Evolutionary conservation across 371 early-diverging fungal genomes (phyloP).

Genomic region (Zychaea mexicana): DNA sequence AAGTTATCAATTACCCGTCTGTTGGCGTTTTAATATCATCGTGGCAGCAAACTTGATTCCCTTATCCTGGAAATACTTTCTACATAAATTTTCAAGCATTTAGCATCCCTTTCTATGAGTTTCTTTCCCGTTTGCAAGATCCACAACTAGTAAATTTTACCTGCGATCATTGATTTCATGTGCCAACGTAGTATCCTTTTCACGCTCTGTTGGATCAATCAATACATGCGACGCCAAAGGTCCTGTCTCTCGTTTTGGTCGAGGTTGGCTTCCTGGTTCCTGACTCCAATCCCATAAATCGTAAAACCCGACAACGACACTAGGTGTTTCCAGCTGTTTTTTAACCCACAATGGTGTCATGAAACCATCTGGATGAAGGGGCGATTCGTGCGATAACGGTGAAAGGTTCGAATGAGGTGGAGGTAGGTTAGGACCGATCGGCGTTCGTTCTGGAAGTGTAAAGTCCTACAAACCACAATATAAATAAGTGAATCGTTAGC

Average conservation of each 20-base stretch:
- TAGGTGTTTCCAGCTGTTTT: slow-evolving; percentile 67
- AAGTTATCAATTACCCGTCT: no score
- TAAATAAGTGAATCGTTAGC: not conserved
- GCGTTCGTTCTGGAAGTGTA: slow-evolving; percentile 35
- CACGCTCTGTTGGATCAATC: slow-evolving; percentile 58
- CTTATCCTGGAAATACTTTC: slow-evolving; percentile 67
- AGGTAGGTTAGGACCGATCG: slow-evolving; percentile 38
- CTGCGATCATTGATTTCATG: slow-evolving; percentile 70
- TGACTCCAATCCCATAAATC: slow-evolving; percentile 60
- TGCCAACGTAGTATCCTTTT: slow-evolving; percentile 60
- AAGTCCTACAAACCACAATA: slow-evolving; percentile 28
- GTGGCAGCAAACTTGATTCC: slow-evolving; percentile 77
- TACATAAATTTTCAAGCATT: slow-evolving; percentile 20
- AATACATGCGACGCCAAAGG: slow-evolving; percentile 55
- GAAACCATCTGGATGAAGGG: slow-evolving; percentile 82
- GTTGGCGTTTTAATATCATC: slow-evolving; percentile 57
- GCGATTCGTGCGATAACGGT: slow-evolving; percentile 69
- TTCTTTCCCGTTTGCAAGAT: no score
- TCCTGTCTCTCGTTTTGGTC: slow-evolving; percentile 48
- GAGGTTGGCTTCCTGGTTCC: slow-evolving; percentile 27
- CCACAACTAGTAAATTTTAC: slow-evolving; percentile 30
- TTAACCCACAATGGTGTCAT: slow-evolving; percentile 74
- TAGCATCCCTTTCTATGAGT: not conserved
- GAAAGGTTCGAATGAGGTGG: slow-evolving; percentile 62
- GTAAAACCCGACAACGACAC: slow-evolving; percentile 72